Base-by-base conservation (phyloP, 2,329 filamentous ascomycete genomes). In the Talaromyces sp. region DNA sequence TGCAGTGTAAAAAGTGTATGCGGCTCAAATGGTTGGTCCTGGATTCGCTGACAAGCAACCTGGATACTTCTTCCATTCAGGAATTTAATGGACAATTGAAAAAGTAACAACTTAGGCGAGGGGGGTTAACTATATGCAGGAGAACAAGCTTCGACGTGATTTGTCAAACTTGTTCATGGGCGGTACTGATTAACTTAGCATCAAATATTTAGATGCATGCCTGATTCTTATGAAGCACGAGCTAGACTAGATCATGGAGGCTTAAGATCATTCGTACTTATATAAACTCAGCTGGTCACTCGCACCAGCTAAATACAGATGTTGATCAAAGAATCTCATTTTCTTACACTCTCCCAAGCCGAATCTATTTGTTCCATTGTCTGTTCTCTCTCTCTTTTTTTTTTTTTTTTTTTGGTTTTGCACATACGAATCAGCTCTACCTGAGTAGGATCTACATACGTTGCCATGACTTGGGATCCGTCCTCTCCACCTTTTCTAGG, bases 11-110 rank as follows among this genome's bases (percentile, higher is more conserved):
- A 10, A 8, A 22, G 22, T 14, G 3, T 4, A 22, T 62, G 60
- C 47, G 60, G 60, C 60, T 62, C 47, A 62, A 62, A 62, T 37
- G 35, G 47, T 54, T 62, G 60, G 60, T 35, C 27, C 13, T 27
- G 59, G 52, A 13, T 39, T n/a, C 22, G 22, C 35, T 22, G 11
- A 10, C 22, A 39, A 24, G 8, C 19, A 33, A 19, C 35, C 14
- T 14, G 35, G 47, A 39, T 19, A 2, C 1, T 19, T 16, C 27
- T 31, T 41, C n/a, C n/a, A 1, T 13, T 43, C 27, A 14, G 10
- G 3, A 19, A 19, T 52, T 8, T 19, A 19, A 62, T 43, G 16
- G 33, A 19, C 33, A 54, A 39, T 50, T 37, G 52, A 35, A 9
- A 37, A 22, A 13, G 35, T 41, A 54, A 19, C 45, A n/a, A 41